phyloP scores from a whole-genome alignment of 208 protist genomes.

The Balamuthia mandrillaris region DNA sequence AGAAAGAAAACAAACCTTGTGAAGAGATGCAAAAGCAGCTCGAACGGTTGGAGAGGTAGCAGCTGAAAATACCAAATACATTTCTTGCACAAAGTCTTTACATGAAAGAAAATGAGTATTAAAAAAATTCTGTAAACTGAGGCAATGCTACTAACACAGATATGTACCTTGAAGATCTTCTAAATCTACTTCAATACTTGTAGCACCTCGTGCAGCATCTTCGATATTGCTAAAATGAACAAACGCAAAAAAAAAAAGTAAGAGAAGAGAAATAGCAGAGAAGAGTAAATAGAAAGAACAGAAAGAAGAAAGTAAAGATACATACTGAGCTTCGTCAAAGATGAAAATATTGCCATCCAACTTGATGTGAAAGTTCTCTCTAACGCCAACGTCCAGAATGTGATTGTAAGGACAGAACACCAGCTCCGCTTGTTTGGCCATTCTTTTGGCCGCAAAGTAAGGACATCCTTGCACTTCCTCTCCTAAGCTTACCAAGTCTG shows the following conservation, averaged over 20 bases:
- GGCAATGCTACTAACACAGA: not conserved
- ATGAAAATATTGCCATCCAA: slow-evolving; percentile 26
- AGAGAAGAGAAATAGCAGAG: not conserved
- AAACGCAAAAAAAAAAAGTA: not conserved
- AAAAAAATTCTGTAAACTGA: too few relatives aligned
- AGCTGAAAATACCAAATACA: too few relatives aligned
- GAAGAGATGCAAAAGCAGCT: too few relatives aligned
- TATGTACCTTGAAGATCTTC: slow-evolving; percentile 26
- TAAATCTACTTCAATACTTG: slow-evolving; percentile 10
- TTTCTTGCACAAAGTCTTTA: too few relatives aligned
- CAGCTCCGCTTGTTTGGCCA: slow-evolving; percentile 28
- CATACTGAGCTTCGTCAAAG: slow-evolving; percentile 31
- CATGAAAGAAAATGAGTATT: too few relatives aligned
- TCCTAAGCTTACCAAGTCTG: slow-evolving; percentile 17
- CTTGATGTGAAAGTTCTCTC: slow-evolving; percentile 16
- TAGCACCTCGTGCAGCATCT: slow-evolving; percentile 34
- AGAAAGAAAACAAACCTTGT: not conserved
- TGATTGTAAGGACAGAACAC: slow-evolving; percentile 40
- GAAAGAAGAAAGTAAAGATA: not conserved
- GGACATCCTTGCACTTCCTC: slow-evolving; percentile 26
- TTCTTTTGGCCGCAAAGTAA: slow-evolving; percentile 6
- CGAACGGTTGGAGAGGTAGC: too few relatives aligned
- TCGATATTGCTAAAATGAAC: slow-evolving; percentile 43
- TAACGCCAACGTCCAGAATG: slow-evolving; percentile 7
- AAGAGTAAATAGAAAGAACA: not conserved